Percentiles rank a stretch among this genome's conserved stretches.
Evolutionary conservation across 2,329 filamentous ascomycete species (phyloP).

Genomic region (Fusarium sp.): DNA sequence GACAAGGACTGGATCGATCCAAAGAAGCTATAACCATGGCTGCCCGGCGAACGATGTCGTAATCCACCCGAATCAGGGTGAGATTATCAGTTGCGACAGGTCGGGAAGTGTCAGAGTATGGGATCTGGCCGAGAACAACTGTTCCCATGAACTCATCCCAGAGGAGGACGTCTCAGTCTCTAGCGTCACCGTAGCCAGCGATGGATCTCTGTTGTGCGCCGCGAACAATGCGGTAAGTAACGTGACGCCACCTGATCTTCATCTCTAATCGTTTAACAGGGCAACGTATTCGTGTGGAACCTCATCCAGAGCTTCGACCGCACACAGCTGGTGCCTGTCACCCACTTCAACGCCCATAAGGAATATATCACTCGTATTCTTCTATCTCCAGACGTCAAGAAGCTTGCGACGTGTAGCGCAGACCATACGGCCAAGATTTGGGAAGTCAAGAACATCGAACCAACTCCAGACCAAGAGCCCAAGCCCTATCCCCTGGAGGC

Average conservation of each 20-base stretch:
- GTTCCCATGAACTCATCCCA: conserved; percentile 93
- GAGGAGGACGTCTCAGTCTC: conserved; percentile 95
- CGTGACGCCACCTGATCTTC: background rate
- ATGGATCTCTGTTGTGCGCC: conserved; percentile 91
- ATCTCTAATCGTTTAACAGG: conserved; percentile 63
- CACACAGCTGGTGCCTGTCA: conserved; percentile 86
- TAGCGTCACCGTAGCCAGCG: conserved; percentile 94
- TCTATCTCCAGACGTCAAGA: conserved; percentile 91
- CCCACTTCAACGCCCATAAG: conserved; percentile 89
- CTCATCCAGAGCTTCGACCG: conserved; percentile 85
- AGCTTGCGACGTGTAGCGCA: conserved; percentile 91
- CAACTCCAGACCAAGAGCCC: conserved; percentile 54
- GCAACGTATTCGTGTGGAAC: conserved; percentile 97
- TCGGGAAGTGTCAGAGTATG: conserved; percentile 93
- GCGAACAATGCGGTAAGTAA: conserved; percentile 84
- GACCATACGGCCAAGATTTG: conserved; percentile 97
- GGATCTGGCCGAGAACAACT: conserved; percentile 97
- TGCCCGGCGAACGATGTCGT: conserved; percentile 96
- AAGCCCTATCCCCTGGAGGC: conserved; percentile 83
- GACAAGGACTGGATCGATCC: conserved; percentile 83
- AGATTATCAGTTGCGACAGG: conserved; percentile 96
- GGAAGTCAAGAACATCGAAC: conserved; percentile 81
- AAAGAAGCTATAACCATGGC: conserved; percentile 92
- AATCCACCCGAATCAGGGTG: conserved; percentile 99
- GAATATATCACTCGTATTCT: conserved; percentile 94